phyloP scores from a whole-genome alignment of 202 grass and related monocot genomes.

The Bolboschoenoplectus hybrid region DNA sequence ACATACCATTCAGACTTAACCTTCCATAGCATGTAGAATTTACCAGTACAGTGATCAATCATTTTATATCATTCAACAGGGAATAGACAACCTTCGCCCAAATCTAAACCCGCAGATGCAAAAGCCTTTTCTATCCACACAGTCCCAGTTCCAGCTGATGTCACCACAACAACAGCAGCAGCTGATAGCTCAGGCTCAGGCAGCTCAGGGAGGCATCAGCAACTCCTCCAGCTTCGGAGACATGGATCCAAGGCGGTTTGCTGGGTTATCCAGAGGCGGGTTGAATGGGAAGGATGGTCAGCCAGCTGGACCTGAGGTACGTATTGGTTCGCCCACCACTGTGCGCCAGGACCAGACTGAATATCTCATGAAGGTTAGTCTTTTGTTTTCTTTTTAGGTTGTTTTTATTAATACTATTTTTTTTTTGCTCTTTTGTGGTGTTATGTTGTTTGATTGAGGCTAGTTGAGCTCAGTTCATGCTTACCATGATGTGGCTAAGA shows the following conservation, averaged over 20 bases:
- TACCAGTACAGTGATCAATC: constrained; percentile 7
- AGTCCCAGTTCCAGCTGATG: constrained; percentile 95
- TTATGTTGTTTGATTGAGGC: constrained; percentile 8
- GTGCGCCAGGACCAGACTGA: constrained; percentile 70
- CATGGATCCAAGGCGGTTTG: constrained; percentile 80
- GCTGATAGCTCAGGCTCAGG: constrained; percentile 92
- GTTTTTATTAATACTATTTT: constrained; percentile 7
- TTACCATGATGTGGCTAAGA: constrained; percentile 9
- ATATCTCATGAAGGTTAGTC: constrained; percentile 79
- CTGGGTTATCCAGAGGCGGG: constrained; percentile 56
- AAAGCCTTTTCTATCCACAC: constrained; percentile 86
- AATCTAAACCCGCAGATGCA: constrained; percentile 91
- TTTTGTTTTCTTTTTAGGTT: constrained; percentile 36
- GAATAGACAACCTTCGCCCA: constrained; percentile 85
- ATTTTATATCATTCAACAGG: constrained; percentile 47
- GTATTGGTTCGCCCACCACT: constrained; percentile 81
- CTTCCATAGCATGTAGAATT: background rate
- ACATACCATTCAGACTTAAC: constrained; percentile 2
- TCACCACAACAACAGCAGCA: constrained; percentile 95
- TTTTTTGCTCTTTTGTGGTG: constrained; percentile 21
- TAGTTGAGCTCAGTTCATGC: background rate
- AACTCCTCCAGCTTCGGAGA: constrained; percentile 78
- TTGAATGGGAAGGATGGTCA: constrained; percentile 87
- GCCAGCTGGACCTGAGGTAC: constrained; percentile 71
- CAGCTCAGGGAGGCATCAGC: constrained; percentile 62